Base-by-base conservation (phyloP, 768 basidiomycete genomes). In the Pleurotus cornucopiae region DNA sequence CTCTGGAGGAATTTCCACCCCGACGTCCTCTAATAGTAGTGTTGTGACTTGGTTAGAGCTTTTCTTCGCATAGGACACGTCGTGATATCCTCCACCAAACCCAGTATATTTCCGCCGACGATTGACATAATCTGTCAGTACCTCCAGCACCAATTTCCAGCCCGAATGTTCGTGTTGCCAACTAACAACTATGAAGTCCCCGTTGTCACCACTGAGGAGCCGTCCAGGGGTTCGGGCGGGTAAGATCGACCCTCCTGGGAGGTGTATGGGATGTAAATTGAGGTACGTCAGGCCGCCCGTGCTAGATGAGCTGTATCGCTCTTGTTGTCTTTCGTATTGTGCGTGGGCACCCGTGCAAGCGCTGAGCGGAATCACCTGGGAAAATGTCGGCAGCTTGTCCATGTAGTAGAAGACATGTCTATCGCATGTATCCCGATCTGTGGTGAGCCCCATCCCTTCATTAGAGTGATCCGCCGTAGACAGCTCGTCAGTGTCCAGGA, bases 141-240 rank as follows among this genome's bases (percentile, higher is more conserved):
- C 72, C 61, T 94, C 93, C n/a, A 93, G 67, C 5, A 96, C 70
- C 12, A 96, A 67, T 60, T 82, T 88, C 94, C 94, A 97, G 2
- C 90, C 92, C 5, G 88, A 91, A 64, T 93, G 85, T 45, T 84
- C 76, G 60, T 89, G 85, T 59, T 86, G 78, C 94, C 94, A 97
- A 16, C 80, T 77, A 0, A 95, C 79, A 4, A 89, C 85, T 18
- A 87, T 71, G 14, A 82, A 74, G 20, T 91, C 88, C 1, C 81
- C 83, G 3, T 80, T 80, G 52, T 91, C 89, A 7, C 80, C 78
- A 59, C 84, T 91, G 34, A 95, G 74, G 18, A 94, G 75, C 6
- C 82, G 80, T 2, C 91, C 94, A 1, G 74, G 68, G 1, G 89
- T 84, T 18, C 82, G 80, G 5, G 81, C 74, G 20, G 87, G 86